These are phyloP conservation scores for Craterostigma plantagineum DNA, from an alignment of 257 asterid species.

Conservation along the genomic window DNA sequence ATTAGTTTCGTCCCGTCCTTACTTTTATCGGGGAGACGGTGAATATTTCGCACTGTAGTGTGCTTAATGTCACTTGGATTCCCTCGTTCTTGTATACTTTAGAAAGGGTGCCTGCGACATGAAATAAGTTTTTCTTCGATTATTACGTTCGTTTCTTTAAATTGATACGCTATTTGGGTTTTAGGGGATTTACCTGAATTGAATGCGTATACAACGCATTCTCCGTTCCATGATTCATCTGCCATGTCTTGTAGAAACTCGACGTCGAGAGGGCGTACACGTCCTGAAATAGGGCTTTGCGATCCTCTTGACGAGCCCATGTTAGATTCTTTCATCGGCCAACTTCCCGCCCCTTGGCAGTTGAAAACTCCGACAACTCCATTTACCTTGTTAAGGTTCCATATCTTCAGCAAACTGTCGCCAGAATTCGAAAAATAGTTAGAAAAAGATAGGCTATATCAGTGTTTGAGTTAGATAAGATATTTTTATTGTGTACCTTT, in stretches of 20 bases:
- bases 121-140: no score
- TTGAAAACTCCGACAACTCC: constrained; percentile 53
- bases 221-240: constrained; percentile 29
- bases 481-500: no score
- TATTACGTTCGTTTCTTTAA: neutral
- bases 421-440: neutral
- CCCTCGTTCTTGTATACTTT: constrained; percentile 16
- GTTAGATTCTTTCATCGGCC: constrained; percentile 29
- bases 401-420: constrained; percentile 50
- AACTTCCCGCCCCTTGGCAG: constrained; percentile 61
- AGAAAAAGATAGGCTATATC: neutral
- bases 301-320: constrained; percentile 4
- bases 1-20: neutral
- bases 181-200: constrained; percentile 17
- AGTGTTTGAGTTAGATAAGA: no score
- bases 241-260: constrained; percentile 33
- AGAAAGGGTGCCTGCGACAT: constrained; percentile 22
- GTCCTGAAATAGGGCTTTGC: constrained; percentile 12
- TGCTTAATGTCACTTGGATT: constrained; percentile 20
- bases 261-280: constrained; percentile 29
- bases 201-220: constrained; percentile 29
- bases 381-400: constrained; percentile 49
- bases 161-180: neutral
- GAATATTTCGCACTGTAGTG: constrained; percentile 33
- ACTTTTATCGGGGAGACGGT: constrained; percentile 39